phyloP scores from a whole-genome alignment of 129 eudicot genomes.

The Artemisia annua region DNA sequence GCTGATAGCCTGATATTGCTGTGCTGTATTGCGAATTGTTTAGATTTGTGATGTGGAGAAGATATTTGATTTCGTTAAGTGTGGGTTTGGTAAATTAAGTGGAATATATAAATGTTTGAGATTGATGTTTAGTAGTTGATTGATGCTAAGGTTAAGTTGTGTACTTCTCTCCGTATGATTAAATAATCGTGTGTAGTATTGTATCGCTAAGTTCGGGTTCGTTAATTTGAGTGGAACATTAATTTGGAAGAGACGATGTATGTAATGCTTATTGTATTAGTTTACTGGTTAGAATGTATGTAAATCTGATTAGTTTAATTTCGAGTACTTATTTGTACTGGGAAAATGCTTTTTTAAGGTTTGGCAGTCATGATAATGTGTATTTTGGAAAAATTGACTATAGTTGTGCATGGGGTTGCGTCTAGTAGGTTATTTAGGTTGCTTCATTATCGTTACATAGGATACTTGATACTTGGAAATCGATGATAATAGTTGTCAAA shows the following conservation, averaged over 20 bases:
- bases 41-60: no score
- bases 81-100: background rate
- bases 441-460: background rate
- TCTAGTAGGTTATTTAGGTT: slow-evolving; percentile 17
- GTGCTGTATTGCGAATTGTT: background rate
- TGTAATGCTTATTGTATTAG: background rate
- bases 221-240: no score
- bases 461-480: no score
- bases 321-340: background rate
- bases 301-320: background rate
- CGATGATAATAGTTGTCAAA: no score
- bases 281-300: background rate
- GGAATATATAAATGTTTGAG: no score
- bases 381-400: slow-evolving; percentile 1
- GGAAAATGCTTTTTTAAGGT: background rate
- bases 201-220: background rate
- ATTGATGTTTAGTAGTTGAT: no score
- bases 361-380: background rate
- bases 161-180: no score
- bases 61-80: slow-evolving; percentile 3
- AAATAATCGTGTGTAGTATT: background rate
- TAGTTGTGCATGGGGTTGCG: background rate
- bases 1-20: no score
- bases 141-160: no score
- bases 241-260: no score